A percentile compares a stretch with the other conserved stretches of the same genome.
Evolutionary conservation across 169 alveolate species (phyloP).

Genomic region (Eimeria acervulina): DNA sequence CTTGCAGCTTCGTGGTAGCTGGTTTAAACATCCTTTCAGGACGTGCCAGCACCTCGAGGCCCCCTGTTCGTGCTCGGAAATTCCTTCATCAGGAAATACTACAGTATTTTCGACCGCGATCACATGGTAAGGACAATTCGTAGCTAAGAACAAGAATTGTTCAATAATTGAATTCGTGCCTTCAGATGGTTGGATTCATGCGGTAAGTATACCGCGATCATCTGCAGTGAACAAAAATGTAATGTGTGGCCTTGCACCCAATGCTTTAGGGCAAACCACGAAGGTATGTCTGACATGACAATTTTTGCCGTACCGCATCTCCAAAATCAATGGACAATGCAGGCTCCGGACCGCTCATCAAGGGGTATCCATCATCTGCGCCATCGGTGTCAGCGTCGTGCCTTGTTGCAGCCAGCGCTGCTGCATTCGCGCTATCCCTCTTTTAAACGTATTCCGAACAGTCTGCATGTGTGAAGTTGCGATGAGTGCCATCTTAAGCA

Average conservation of each 20-base stretch:
- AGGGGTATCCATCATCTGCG: slow-evolving; percentile 71
- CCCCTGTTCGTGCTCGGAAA: slow-evolving; percentile 93
- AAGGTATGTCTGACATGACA: slow-evolving; percentile 30
- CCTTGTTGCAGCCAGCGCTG: slow-evolving; percentile 82
- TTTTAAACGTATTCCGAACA: slow-evolving; percentile 45
- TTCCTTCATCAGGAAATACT: slow-evolving; percentile 89
- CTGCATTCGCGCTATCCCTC: slow-evolving; percentile 75
- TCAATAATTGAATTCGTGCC: neutral
- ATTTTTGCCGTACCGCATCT: neutral
- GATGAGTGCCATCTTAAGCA: slow-evolving; percentile 64
- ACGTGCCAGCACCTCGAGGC: slow-evolving; percentile 92
- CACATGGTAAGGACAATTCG: slow-evolving; percentile 79
- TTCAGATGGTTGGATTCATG: slow-evolving; percentile 84
- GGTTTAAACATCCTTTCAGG: slow-evolving; percentile 80
- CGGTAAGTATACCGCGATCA: slow-evolving; percentile 57
- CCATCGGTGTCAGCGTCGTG: slow-evolving; percentile 69
- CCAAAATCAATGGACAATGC: neutral
- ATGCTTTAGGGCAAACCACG: slow-evolving; percentile 83
- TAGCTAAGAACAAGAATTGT: neutral
- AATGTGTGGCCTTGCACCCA: neutral
- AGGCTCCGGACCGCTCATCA: slow-evolving; percentile 79
- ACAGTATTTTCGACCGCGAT: slow-evolving; percentile 89
- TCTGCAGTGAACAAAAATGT: neutral
- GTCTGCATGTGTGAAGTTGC: slow-evolving; percentile 67
- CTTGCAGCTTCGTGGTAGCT: neutral